These are phyloP conservation scores for Hemerocallis citrina DNA, from an alignment of 106 monocot species.

Conservation along the genomic window DNA sequence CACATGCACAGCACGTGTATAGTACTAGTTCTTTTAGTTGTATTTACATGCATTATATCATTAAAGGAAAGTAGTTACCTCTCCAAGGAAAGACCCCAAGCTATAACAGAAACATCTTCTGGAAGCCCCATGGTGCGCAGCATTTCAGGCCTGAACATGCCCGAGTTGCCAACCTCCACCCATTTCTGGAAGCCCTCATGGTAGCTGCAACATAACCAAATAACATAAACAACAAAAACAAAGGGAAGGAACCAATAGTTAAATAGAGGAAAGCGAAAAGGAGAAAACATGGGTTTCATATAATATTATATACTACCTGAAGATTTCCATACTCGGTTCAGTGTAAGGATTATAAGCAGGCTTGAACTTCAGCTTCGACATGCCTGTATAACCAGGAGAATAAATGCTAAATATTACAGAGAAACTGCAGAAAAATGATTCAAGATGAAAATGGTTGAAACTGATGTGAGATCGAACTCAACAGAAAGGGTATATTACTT, in stretches of 20 bases:
- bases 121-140: constrained; percentile 91
- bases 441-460: too few relatives aligned
- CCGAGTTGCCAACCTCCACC: constrained; percentile 95
- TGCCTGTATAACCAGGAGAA: constrained; percentile 46
- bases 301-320: constrained; percentile 53
- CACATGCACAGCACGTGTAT: too few relatives aligned
- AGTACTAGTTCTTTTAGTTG: too few relatives aligned
- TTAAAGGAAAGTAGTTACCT: constrained; percentile 33
- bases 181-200: constrained; percentile 92
- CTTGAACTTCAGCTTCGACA: constrained; percentile 83
- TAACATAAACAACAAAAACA: background rate
- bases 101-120: constrained; percentile 90
- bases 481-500: too few relatives aligned
- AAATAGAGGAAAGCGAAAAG: background rate
- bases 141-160: constrained; percentile 99
- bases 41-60: too few relatives aligned
- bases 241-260: background rate
- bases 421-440: background rate
- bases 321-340: constrained; percentile 99
- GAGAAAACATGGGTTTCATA: background rate
- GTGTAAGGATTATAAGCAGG: constrained; percentile 99
- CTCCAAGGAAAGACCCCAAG: constrained; percentile 97
- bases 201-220: constrained; percentile 33
- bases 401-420: too few relatives aligned
- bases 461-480: too few relatives aligned